Evolutionary conservation across 169 alveolate genomes (phyloP), one percentile per base, ranked within the genome.

Genomic region (Neospora caninum): DNA sequence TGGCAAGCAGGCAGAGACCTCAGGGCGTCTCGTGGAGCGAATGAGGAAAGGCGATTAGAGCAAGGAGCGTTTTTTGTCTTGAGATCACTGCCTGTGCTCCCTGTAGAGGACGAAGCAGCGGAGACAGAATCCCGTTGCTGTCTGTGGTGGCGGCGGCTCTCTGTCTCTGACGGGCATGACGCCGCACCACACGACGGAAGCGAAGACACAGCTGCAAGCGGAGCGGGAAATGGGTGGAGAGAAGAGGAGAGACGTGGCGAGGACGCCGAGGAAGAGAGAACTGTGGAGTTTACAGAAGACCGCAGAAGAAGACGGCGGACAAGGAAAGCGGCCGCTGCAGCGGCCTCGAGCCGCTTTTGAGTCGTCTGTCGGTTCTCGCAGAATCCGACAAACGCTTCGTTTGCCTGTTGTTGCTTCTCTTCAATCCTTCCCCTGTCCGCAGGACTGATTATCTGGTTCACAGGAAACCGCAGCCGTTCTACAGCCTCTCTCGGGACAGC

Each of bases 311-410:
- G 86, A n/a, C 45, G 4, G 39, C 86, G 86, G 27, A 78, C 86
- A n/a, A 78, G 86, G 86, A n/a, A 78, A 16, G 86, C 86, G 10
- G 86, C 86, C 86, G 86, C 86, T 10, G 86, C 39, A 16, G 86
- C 86, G n/a, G 49, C 86, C 1, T 78, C 86, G 39, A 25, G 29
- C 10, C 86, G 86, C 45, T 78, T 78, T 36, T 38, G 86, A n/a
- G 86, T 29, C 49, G n/a, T 25, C 45, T 78, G 86, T 16, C 86
- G 86, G 2, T 78, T n/a, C 86, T n/a, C 49, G 22, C 39, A 36
- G n/a, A 16, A 2, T n/a, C 49, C 86, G 43, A 78, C 86, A 38
- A 78, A 78, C 18, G 27, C 39, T 43, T n/a, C 49, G n/a, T 27
- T 27, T 64, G 25, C 73, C 84, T 6, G 34, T 25, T 4, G 80